Evolutionary conservation across 768 basidiomycete species (phyloP), one percentile per base, ranked within the genome.

Genomic region (Macrolepiota albuminosa): DNA sequence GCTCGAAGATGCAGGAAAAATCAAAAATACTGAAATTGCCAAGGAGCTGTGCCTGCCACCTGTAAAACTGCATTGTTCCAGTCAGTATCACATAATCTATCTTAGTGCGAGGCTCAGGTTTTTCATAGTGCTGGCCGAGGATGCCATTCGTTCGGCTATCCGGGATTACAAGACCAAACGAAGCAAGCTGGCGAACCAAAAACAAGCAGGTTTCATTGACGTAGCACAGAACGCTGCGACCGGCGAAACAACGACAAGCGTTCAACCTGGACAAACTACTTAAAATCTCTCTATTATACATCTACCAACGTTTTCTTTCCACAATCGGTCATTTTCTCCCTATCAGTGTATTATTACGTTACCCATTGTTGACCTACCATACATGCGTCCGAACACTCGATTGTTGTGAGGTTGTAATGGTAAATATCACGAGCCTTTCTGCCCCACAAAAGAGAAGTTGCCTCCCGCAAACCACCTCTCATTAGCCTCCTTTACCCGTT

Each of bases 1-100:
- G 9, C 76, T 99, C 58, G 97, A 98, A 56, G 93, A 95, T 61
- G 97, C 97, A 8, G 93, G 93, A 57, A 88, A 88, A 71, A 96
- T 99, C 68, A 97, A 95, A 77, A 99, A 99, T 79, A 98, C 97
- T 11, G 97, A 98, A 73, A 99, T 98, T 71, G 97, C 97, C 24
- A 95, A 97, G 77, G 97, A 98, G 74, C 76, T 98, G 18, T 91
- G 90, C 68, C 75, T 98, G 51, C 96, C 96, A 6, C 95, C 96
- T 53, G 96, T 98, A 69, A 98, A 98, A 75, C 84, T 95, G 18
- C 93, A 95, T 73, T 95, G 93, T 69, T 94, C 93, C 33, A 95
- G 93, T 95, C 66, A 54, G 89, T 42, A 18, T 54, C 21, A 40
- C 29, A 10, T 1, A 31, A 16, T 11, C 52, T 56, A 34, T 7